phyloP scores from a whole-genome alignment of 2,329 filamentous ascomycete genomes.

The Talaromyces sp. region DNA sequence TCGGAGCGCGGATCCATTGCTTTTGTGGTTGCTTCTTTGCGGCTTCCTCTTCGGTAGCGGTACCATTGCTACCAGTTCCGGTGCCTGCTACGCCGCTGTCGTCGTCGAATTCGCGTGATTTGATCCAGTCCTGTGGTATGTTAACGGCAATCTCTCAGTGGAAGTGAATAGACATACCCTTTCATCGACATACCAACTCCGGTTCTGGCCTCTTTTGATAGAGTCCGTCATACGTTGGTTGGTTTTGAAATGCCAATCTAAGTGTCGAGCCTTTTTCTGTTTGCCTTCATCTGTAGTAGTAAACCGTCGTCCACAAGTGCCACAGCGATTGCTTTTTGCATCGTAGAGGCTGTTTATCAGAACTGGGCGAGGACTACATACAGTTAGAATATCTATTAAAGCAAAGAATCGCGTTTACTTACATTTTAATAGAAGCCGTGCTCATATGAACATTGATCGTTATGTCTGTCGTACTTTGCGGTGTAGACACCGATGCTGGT shows the following conservation, averaged over 20 bases:
- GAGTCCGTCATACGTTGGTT: constrained; percentile 85
- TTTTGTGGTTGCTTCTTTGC: constrained; percentile 58
- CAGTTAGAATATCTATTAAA: neutral
- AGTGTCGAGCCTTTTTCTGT: constrained; percentile 81
- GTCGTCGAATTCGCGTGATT: constrained; percentile 75
- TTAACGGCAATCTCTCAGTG: neutral
- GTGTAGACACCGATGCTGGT: constrained; percentile 34
- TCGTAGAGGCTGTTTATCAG: constrained; percentile 75
- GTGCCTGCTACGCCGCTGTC: constrained; percentile 47
- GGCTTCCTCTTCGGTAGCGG: constrained; percentile 38
- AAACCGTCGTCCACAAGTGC: constrained; percentile 88
- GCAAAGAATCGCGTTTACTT: neutral
- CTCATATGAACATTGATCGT: constrained; percentile 53
- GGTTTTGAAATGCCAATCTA: constrained; percentile 98
- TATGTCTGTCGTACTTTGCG: constrained; percentile 25
- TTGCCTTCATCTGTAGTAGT: constrained; percentile 71
- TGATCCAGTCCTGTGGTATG: constrained; percentile 74
- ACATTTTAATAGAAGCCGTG: constrained; percentile 70
- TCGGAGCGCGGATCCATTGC: constrained; percentile 78
- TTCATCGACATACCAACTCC: constrained; percentile 93
- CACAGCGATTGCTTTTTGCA: constrained; percentile 79
- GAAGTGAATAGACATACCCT: constrained; percentile 54
- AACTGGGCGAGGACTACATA: constrained; percentile 66
- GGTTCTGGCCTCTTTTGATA: constrained; percentile 79
- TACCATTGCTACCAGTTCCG: constrained; percentile 33